Evolutionary conservation across 1,284 basidiomycete genomes (phyloP).

Genomic region (Violaceomyces palustris): DNA sequence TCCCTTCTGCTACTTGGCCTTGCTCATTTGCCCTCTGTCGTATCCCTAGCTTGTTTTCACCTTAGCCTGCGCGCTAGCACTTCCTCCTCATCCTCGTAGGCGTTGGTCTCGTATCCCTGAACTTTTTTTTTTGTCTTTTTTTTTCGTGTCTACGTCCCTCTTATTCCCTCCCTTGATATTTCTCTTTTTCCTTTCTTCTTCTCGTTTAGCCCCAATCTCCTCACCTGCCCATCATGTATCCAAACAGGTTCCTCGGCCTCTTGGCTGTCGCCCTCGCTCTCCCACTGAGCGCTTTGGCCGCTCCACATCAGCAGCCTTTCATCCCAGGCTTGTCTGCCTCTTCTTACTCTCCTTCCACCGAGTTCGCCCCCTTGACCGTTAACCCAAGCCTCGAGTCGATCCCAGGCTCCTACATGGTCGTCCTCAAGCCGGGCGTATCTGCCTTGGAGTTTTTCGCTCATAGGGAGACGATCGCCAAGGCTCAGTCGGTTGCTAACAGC

Average conservation of each 20-base stretch:
- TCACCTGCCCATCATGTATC: constrained; percentile 16
- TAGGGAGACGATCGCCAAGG: constrained; percentile 28
- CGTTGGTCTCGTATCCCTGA: too few species aligned
- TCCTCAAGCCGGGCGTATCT: constrained; percentile 46
- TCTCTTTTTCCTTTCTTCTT: background rate
- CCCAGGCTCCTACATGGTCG: constrained; percentile 47
- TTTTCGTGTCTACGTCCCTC: constrained; percentile 1
- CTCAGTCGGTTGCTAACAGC: constrained; percentile 32
- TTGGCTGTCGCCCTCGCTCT: constrained; percentile 29
- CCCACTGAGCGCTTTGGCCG: constrained; percentile 24
- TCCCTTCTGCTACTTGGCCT: too few species aligned
- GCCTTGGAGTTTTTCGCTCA: constrained; percentile 38
- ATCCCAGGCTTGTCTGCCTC: constrained; percentile 27
- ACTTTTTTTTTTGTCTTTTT: too few species aligned
- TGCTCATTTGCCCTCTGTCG: too few species aligned
- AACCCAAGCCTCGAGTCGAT: constrained; percentile 40
- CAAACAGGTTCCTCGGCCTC: constrained; percentile 29
- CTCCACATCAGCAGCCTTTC: constrained; percentile 30
- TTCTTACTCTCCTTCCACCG: constrained; percentile 24
- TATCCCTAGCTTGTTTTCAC: too few species aligned
- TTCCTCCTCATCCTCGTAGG: too few species aligned
- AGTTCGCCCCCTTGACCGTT: constrained; percentile 28
- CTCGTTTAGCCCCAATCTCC: background rate
- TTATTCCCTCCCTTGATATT: constrained; percentile 2
- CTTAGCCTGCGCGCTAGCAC: too few species aligned